Base-by-base conservation (phyloP, 1,284 basidiomycete genomes). In the Melampsora occidentalis region DNA sequence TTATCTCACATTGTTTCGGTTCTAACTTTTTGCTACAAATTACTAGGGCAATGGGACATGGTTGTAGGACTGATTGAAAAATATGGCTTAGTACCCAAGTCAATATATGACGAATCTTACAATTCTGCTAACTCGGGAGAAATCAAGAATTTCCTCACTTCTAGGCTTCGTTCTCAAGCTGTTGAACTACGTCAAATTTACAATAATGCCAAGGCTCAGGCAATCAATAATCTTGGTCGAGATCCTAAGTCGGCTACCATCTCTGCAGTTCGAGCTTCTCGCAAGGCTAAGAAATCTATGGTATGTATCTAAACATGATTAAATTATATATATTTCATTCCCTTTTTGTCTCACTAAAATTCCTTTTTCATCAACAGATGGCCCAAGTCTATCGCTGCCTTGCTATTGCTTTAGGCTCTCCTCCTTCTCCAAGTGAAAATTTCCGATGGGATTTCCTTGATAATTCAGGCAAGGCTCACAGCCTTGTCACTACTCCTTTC, bases 141-240 rank as follows among this genome's bases (percentile, higher is more conserved):
- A 16, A 85, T 98, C 79, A 91, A 96, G 83, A 84, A 84, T 25
- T 86, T 97, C 71, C 85, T 97, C 78, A 94, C 93, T 82, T 88
- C 89, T 78, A 95, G 96, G 85, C 88, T 98, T 63, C 89, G 96
- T 79, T 93, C 97, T 83, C 91, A 94, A 82, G 90, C 90, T 2
- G 86, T 97, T 63, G 88, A 90, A 79, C 88, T 98, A 33, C 84
- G n/a, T 86, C 93, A 51, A 84, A 87, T 67, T 79, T 83, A 49
- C 88, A 86, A n/a, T 85, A 89, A 49, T 85, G 85, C 35, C 80
- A 84, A n/a, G 82, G 86, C 39, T n/a, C 48, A 48, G 16, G 78
- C 57, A n/a, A 71, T 57, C 71, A 78, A 51, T 49, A 18, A 42
- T 64, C 53, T 67, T 77, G 77, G 53, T 62, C 61, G 46, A 46